phyloP scores from a whole-genome alignment of 2,329 filamentous ascomycete species.

The Xylaria sp. region DNA sequence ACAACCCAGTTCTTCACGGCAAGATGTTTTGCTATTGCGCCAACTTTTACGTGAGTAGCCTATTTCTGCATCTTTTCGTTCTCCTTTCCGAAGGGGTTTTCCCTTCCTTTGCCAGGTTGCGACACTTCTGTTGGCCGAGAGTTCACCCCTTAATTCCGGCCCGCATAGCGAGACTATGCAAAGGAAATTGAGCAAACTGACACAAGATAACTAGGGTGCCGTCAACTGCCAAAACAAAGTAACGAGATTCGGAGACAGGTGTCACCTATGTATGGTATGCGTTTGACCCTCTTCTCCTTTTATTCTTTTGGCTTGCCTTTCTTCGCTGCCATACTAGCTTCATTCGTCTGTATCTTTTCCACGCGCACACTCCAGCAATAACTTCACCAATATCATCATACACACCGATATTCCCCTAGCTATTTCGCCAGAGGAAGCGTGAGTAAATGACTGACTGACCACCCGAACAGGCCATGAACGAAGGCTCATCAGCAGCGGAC shows the following conservation, averaged over 20 bases:
- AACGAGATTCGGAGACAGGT: constrained; percentile 46
- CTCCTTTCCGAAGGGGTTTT: not conserved
- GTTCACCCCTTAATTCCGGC: too few relatives aligned
- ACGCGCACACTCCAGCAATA: not conserved
- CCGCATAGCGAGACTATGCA: too few relatives aligned
- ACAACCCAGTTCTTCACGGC: not conserved
- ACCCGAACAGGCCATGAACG: constrained; percentile 36
- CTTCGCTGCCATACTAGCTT: not conserved
- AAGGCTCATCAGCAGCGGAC: constrained; percentile 39
- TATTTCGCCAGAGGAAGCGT: too few relatives aligned
- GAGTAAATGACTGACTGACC: not conserved
- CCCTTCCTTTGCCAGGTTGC: not conserved
- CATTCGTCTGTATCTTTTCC: not conserved
- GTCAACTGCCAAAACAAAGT: constrained; percentile 49
- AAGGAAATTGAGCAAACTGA: too few relatives aligned
- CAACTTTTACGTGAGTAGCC: constrained; percentile 47
- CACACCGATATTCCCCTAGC: too few relatives aligned
- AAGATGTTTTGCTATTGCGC: constrained; percentile 48
- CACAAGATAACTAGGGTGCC: constrained; percentile 35
- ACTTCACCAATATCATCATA: too few relatives aligned
- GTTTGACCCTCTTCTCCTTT: not conserved
- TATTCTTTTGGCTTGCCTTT: not conserved
- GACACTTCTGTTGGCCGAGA: not conserved
- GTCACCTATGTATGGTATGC: constrained; percentile 45
- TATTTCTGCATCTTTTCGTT: not conserved